A percentile compares a stretch with the other conserved stretches of the same genome.
phyloP scores from a whole-genome alignment of 371 early-diverging fungal genomes.

The Smittium mucronatum region DNA sequence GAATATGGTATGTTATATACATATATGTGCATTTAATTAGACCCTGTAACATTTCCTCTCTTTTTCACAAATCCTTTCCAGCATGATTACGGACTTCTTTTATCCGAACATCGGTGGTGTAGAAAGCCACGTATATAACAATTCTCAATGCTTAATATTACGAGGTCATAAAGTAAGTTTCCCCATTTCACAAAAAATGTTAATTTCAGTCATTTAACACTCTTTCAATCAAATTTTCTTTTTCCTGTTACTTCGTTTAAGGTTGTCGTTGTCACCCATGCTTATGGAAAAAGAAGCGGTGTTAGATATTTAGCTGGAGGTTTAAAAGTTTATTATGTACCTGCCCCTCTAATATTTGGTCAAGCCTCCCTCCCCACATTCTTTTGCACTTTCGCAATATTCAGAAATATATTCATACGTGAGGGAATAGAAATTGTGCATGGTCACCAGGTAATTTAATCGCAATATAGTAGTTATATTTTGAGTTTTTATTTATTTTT shows the following conservation, averaged over 20 bases:
- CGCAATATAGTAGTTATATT: too few relatives aligned
- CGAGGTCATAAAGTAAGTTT: conserved; percentile 74
- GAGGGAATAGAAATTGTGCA: conserved; percentile 94
- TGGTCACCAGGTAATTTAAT: conserved; percentile 61
- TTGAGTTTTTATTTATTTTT: too few relatives aligned
- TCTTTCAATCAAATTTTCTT: too few relatives aligned
- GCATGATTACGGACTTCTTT: conserved; percentile 93
- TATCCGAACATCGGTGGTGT: conserved; percentile 98
- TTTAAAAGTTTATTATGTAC: conserved; percentile 95
- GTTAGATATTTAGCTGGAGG: conserved; percentile 86
- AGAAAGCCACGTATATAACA: conserved; percentile 90
- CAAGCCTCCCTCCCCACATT: conserved; percentile 91
- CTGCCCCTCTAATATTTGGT: conserved; percentile 69
- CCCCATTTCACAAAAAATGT: neutral
- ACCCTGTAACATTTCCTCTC: too few relatives aligned
- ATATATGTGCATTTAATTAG: too few relatives aligned
- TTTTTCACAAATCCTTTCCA: too few relatives aligned
- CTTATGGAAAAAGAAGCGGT: conserved; percentile 72
- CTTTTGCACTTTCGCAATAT: conserved; percentile 80
- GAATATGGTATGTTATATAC: too few relatives aligned
- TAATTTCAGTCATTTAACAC: too few relatives aligned
- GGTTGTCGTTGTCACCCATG: conserved; percentile 80
- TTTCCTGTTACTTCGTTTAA: too few relatives aligned
- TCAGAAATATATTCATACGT: conserved; percentile 80
- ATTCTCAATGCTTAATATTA: conserved; percentile 77